Evolutionary conservation across 163 green algal species (phyloP).

Genomic region (Prototheca wickerhamii): DNA sequence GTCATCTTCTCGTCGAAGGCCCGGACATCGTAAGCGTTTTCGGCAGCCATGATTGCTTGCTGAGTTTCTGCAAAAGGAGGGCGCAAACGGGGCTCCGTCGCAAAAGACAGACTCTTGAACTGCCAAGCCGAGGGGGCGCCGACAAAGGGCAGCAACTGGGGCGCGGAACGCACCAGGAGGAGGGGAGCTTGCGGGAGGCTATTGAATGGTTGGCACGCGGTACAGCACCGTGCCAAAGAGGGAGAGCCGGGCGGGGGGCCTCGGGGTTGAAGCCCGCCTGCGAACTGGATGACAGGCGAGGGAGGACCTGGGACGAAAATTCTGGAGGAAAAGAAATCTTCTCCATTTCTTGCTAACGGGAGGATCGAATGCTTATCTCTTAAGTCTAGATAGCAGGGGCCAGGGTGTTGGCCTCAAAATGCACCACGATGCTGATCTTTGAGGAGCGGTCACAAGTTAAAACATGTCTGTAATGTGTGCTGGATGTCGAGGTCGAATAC

Average conservation of each 20-base stretch:
- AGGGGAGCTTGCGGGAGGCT: not conserved
- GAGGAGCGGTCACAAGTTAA: no score
- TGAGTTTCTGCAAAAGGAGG: not conserved
- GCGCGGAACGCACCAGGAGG: not conserved
- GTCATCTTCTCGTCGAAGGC: conserved; percentile 90
- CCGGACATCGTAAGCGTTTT: conserved; percentile 67
- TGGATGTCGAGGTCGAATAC: no score
- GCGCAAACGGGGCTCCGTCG: no score
- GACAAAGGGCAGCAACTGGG: not conserved
- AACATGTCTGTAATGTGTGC: no score
- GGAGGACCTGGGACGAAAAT: not conserved
- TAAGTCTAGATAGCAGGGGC: no score
- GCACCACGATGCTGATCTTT: no score
- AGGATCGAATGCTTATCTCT: no score
- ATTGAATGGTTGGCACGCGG: not conserved
- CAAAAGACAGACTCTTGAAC: no score
- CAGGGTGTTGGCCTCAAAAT: no score
- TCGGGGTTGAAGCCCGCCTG: not conserved
- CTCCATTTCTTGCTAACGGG: not conserved
- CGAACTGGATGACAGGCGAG: no score
- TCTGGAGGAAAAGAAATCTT: not conserved
- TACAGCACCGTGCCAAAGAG: conserved; percentile 3
- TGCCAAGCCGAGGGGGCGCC: no score
- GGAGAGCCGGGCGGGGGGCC: not conserved
- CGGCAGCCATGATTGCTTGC: conserved; percentile 42